A percentile compares a stretch with the other conserved stretches of the same genome.
phyloP scores from a whole-genome alignment of 1,284 basidiomycete genomes.

The Agaricales sp. region DNA sequence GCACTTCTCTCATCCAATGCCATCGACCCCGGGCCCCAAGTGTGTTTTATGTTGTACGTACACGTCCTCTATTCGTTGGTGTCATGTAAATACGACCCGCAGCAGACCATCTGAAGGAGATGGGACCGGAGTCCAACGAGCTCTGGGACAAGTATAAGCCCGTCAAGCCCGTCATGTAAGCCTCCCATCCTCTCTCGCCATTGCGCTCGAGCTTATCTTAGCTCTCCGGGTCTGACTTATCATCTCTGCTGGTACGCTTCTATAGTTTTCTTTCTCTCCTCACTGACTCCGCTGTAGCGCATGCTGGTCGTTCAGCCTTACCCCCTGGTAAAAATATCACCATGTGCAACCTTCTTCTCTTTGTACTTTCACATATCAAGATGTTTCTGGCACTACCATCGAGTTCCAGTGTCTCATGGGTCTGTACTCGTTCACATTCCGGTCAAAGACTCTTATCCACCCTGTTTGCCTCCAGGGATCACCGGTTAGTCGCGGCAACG shows the following conservation, averaged over 20 bases:
- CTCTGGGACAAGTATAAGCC: conserved; percentile 63
- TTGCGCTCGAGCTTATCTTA: background rate
- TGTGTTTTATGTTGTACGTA: conserved; percentile 11
- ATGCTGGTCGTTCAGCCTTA: conserved; percentile 57
- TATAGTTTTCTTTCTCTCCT: background rate
- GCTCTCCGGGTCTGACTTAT: conserved; percentile 45
- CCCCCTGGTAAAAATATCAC: conserved; percentile 65
- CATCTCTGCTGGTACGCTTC: conserved; percentile 38
- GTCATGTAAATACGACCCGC: conserved; percentile 49
- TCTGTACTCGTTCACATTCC: no score
- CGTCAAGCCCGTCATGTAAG: conserved; percentile 62
- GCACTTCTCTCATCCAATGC: conserved; percentile 57
- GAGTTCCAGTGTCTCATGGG: conserved; percentile 59
- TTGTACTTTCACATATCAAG: conserved; percentile 3
- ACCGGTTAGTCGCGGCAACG: conserved; percentile 56
- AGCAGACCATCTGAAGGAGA: conserved; percentile 57
- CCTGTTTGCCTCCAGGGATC: conserved; percentile 40
- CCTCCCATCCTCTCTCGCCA: background rate
- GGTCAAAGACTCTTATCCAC: no score
- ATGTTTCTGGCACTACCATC: conserved; percentile 3
- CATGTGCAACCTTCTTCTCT: no score
- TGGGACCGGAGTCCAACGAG: conserved; percentile 66
- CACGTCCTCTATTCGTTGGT: background rate
- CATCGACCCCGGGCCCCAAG: conserved; percentile 70
- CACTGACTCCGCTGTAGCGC: conserved; percentile 25